Percentiles rank a stretch among this genome's conserved stretches.
Conservation (phyloP, 805 yeast genomes). For the Middelhovenomyces tepae region DNA sequence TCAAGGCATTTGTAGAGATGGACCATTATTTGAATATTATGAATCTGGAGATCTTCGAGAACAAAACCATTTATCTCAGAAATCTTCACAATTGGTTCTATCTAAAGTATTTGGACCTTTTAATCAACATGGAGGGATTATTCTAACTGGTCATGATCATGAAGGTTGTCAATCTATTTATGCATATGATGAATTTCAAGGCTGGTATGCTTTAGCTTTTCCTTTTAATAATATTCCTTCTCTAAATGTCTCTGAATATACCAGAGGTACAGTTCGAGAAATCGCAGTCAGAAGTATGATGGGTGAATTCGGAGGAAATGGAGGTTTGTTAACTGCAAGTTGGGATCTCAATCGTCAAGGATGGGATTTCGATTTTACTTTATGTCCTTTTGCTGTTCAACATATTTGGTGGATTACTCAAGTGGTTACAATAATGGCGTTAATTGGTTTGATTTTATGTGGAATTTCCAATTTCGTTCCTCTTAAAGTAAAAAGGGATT, state of each 20-base stretch:
- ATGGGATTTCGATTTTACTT: slow-evolving; percentile 62
- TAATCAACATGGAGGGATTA: slow-evolving; percentile 49
- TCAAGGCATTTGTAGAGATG: slow-evolving; percentile 80
- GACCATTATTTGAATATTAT: slow-evolving; percentile 63
- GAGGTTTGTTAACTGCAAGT: slow-evolving; percentile 76
- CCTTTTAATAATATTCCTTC: too few relatives aligned
- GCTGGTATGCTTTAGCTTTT: slow-evolving; percentile 3
- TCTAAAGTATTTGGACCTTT: slow-evolving; percentile 59
- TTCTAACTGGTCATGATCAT: slow-evolving; percentile 93
- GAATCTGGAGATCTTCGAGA: slow-evolving; percentile 52
- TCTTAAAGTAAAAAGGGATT: too few relatives aligned
- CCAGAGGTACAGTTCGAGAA: slow-evolving; percentile 42
- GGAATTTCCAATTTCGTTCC: background rate
- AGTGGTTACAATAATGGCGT: slow-evolving; percentile 37
- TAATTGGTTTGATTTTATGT: slow-evolving; percentile 22
- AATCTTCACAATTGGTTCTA: slow-evolving; percentile 58
- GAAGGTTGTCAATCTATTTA: slow-evolving; percentile 80
- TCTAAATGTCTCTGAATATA: slow-evolving; percentile 13
- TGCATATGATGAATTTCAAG: slow-evolving; percentile 29
- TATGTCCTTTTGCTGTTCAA: slow-evolving; percentile 79
- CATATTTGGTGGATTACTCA: slow-evolving; percentile 95
- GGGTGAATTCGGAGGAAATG: slow-evolving; percentile 91
- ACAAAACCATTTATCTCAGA: slow-evolving; percentile 73
- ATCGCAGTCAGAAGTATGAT: slow-evolving; percentile 85
- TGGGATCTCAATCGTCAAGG: slow-evolving; percentile 34